Conservation (phyloP, 805 yeast species). For the Starmerella geochares region DNA sequence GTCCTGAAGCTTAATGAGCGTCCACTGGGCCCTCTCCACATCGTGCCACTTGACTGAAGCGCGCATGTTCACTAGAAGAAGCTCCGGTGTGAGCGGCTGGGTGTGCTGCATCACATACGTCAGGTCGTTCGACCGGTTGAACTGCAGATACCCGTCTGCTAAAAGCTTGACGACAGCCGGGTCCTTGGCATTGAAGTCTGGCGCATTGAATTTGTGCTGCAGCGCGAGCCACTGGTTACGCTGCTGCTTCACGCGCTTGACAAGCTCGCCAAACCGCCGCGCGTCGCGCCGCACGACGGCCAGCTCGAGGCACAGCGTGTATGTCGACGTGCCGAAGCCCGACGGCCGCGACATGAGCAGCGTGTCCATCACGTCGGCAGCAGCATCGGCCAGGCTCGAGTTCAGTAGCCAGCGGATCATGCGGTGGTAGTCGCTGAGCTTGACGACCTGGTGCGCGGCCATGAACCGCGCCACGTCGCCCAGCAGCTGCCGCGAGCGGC, state of each 20-base stretch:
- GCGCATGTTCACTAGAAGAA: slow-evolving; percentile 23
- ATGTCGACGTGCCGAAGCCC: slow-evolving; percentile 3
- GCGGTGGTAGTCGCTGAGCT: slow-evolving; percentile 24
- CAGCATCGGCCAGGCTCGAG: slow-evolving; percentile 23
- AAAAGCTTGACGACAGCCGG: background rate
- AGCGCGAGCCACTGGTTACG: slow-evolving; percentile 7
- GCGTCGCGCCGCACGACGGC: slow-evolving; percentile 11
- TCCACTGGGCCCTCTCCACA: slow-evolving; percentile 19
- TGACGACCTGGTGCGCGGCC: slow-evolving; percentile 24
- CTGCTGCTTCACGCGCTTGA: slow-evolving; percentile 2
- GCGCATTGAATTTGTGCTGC: slow-evolving; percentile 13
- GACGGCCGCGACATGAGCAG: slow-evolving; percentile 20
- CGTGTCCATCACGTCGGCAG: slow-evolving; percentile 27
- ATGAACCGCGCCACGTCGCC: slow-evolving; percentile 23
- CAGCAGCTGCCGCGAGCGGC: background rate
- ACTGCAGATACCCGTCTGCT: slow-evolving; percentile 19
- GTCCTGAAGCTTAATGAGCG: slow-evolving; percentile 16
- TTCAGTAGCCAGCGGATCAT: slow-evolving; percentile 25
- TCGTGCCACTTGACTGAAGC: slow-evolving; percentile 24
- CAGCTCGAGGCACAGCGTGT: slow-evolving; percentile 15
- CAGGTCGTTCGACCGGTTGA: slow-evolving; percentile 7
- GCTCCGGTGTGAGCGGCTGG: background rate
- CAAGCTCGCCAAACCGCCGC: slow-evolving; percentile 13
- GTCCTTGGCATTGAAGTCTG: background rate
- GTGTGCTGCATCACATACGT: slow-evolving; percentile 2